Evolutionary conservation across 73 alveolate species (phyloP), one percentile per base, ranked within the genome.

Genomic region (Paraurostyla sp.): DNA sequence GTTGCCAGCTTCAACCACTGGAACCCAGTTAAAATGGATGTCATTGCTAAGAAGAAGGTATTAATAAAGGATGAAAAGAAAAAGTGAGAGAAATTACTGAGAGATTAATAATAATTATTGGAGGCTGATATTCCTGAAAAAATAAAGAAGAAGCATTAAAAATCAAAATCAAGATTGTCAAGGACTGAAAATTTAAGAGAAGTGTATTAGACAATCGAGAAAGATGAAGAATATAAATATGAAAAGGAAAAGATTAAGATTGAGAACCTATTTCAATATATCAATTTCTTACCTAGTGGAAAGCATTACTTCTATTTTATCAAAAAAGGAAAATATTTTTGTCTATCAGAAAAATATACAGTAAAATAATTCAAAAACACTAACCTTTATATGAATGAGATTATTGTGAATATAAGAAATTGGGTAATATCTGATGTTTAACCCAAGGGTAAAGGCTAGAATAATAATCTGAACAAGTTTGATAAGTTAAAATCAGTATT

Each of bases 291-390:
- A 4, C 94, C 94, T 13, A 41, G 78, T 35, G 94, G 94, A 48
- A 80, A 81, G 51, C 94, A 89, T 51, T 89, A 63, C 88, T 89
- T 89, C 78, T 89, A 89, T 76, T 89, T 89, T 49, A 52, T 89
- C 48, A 60, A 51, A 33, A 13, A 62, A 38, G 58, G 85, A 30
- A 30, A 38, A 27, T 65, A 63, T 29, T 83, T 15, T 32, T 42
- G 82, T 27, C 84, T 89, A 9, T 80, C 88, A n/a, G 71, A 62
- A 16, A 46, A 50, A 48, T 89, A 76, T 38, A 27, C 71, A 9
- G 78, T 89, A 0, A 65, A 54, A 41, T 16, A 65, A 57, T 89
- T 89, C 85, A 89, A 89, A 48, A 40, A 36, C 50, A 85, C 93
- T 41, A 71, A 71, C 40, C 23, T 85, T 23, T 71, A 71, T 42